phyloP scores from a whole-genome alignment of 2,329 filamentous ascomycete species.

The Fusarium sulawesiense region DNA sequence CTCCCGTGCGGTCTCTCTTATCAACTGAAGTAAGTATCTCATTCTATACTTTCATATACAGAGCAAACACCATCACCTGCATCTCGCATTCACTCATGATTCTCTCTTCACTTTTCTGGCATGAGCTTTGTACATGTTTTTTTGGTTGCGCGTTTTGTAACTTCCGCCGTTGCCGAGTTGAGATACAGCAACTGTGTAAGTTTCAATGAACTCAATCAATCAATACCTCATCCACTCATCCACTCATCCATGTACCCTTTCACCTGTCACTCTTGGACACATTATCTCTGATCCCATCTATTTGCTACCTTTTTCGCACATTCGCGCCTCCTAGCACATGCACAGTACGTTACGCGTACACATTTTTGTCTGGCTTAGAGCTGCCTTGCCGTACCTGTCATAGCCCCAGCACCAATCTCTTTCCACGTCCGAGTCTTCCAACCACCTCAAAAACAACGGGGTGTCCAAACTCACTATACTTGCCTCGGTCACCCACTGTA shows the following conservation, averaged over 20 bases:
- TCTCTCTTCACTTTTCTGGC: neutral
- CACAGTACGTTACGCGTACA: constrained; percentile 20
- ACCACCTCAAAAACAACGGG: constrained; percentile 37
- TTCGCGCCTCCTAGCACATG: constrained; percentile 13
- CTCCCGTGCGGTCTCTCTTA: constrained; percentile 17
- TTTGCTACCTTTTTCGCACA: constrained; percentile 9
- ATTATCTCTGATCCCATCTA: constrained; percentile 14
- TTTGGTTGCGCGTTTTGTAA: constrained; percentile 28
- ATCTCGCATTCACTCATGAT: neutral
- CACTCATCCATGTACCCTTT: neutral
- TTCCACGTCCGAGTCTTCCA: constrained; percentile 18
- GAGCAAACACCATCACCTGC: neutral
- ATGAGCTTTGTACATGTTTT: constrained; percentile 23
- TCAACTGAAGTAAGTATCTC: constrained; percentile 27
- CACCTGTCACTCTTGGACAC: neutral
- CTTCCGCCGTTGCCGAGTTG: constrained; percentile 34
- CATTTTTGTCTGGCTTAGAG: constrained; percentile 9
- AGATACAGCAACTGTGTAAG: constrained; percentile 19
- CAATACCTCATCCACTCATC: constrained; percentile 7
- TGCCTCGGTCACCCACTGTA: neutral
- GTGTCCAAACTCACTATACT: constrained; percentile 3
- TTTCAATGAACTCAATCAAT: constrained; percentile 12
- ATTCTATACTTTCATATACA: constrained; percentile 16
- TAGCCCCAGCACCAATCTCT: constrained; percentile 29
- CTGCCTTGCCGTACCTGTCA: constrained; percentile 13